Conservation (phyloP, 306 rosid species). For the Leucaena leucocephala region DNA sequence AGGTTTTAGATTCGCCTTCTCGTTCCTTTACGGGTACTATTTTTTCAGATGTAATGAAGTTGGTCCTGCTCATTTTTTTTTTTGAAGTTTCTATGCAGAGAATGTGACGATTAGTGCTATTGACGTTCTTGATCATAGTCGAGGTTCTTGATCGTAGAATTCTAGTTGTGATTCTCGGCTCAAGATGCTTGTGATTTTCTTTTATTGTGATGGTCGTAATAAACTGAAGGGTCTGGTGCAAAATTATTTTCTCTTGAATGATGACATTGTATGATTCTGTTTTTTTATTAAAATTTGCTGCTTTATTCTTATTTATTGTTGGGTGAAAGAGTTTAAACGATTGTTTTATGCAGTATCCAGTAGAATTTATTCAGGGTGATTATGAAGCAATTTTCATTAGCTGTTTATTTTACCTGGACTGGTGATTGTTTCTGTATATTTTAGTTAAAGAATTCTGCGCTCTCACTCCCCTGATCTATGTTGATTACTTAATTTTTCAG, state of each 20-base stretch:
- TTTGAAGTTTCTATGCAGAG: background rate
- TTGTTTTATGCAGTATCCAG: background rate
- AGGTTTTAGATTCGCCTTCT: background rate
- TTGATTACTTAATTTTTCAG: background rate
- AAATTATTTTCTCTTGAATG: background rate
- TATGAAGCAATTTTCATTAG: constrained; percentile 2
- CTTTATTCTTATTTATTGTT: background rate
- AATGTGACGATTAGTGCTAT: background rate
- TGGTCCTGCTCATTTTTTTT: background rate
- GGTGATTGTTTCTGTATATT: background rate
- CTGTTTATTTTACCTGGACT: constrained; percentile 5
- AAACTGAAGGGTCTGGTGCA: background rate
- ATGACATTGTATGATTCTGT: background rate
- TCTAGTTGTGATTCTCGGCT: background rate
- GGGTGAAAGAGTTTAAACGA: background rate
- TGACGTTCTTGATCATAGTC: background rate
- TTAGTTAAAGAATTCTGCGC: background rate
- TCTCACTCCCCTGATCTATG: constrained; percentile 12
- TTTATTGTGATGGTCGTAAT: constrained; percentile 13
- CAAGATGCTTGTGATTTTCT: background rate
- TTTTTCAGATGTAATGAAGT: background rate
- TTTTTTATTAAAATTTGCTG: background rate
- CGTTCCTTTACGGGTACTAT: background rate
- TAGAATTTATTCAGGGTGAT: background rate
- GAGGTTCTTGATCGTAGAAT: background rate